Evolutionary conservation across 306 rosid species (phyloP).

Genomic region (Rubus parviflorus): DNA sequence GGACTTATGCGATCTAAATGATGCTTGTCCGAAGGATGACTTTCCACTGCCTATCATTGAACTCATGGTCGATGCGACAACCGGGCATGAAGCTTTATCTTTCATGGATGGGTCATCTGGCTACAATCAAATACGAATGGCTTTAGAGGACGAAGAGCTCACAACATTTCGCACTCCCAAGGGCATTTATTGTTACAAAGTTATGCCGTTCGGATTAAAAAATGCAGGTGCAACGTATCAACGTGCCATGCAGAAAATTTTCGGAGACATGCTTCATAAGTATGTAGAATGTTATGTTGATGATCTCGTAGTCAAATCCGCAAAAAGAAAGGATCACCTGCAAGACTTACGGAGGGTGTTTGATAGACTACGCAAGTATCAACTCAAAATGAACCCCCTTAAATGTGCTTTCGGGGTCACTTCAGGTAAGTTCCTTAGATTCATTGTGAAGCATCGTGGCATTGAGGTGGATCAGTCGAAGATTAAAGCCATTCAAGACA

Average conservation of each 20-base stretch:
- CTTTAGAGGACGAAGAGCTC: neutral
- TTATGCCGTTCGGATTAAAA: neutral
- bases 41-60: neutral
- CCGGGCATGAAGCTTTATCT: neutral
- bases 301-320: neutral
- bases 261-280: neutral
- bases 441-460: neutral
- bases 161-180: neutral
- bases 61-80: no score
- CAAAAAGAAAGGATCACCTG: neutral
- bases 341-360: neutral
- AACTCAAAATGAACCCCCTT: neutral
- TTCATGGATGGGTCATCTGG: neutral
- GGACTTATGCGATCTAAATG: neutral
- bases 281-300: neutral
- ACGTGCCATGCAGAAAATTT: neutral
- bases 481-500: neutral
- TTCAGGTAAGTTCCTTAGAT: neutral
- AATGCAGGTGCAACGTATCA: neutral
- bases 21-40: neutral
- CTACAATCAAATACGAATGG: neutral
- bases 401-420: neutral
- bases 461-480: neutral
- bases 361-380: neutral
- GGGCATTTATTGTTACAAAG: neutral